Conservation (phyloP, 306 rosid species). For the Crotalaria pallida region DNA sequence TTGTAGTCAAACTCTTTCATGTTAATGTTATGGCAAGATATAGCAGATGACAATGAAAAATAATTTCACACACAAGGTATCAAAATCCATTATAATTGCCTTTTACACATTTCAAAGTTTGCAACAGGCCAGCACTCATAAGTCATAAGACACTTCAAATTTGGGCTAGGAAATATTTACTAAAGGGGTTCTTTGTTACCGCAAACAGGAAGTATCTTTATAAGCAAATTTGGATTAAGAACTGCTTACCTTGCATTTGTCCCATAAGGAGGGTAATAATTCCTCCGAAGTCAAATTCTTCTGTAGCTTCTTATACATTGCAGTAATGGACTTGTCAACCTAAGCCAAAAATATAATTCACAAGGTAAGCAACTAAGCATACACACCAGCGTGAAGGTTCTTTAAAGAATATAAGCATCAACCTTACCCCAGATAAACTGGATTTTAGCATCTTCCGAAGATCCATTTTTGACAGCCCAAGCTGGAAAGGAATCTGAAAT, state of each 20-base stretch:
- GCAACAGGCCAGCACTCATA: not conserved
- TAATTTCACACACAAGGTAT: not conserved
- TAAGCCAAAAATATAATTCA: constrained; percentile 25
- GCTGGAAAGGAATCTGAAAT: constrained; percentile 97
- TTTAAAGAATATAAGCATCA: constrained; percentile 4
- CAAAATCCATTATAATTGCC: not conserved
- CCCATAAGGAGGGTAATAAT: constrained; percentile 93
- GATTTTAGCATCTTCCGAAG: constrained; percentile 85
- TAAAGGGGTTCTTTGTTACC: not conserved
- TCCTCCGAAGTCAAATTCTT: constrained; percentile 94
- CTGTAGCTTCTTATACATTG: constrained; percentile 91
- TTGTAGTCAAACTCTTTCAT: not conserved
- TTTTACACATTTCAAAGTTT: not conserved
- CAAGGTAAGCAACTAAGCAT: too few species aligned
- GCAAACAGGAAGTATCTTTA: not conserved
- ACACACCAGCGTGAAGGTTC: not conserved
- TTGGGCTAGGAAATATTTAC: not conserved
- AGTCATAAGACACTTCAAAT: not conserved
- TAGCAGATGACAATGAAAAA: not conserved
- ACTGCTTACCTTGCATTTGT: constrained; percentile 86
- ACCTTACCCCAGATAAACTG: constrained; percentile 83
- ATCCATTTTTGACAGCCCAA: constrained; percentile 89
- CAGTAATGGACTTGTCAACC: constrained; percentile 82
- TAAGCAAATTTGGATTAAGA: not conserved
- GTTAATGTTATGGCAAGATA: not conserved